A percentile compares a stretch with the other conserved stretches of the same genome.
These are phyloP conservation scores for Hygrocybe coccinea DNA, from an alignment of 768 basidiomycete species.

Conservation along the genomic window DNA sequence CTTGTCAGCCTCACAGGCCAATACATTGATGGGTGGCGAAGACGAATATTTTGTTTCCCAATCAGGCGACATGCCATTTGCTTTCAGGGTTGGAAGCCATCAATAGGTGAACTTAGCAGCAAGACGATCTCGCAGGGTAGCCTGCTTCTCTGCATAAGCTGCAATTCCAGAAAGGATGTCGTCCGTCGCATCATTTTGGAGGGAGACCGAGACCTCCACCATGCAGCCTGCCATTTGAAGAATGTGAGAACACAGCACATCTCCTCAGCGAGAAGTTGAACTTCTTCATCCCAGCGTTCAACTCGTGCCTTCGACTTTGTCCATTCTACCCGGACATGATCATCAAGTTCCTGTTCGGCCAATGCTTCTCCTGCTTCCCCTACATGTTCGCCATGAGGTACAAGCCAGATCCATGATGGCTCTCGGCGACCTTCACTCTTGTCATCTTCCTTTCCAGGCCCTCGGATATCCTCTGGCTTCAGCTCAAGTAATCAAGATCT, in stretches of 20 bases:
- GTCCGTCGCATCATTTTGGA: neutral
- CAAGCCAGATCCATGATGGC: constrained; percentile 9
- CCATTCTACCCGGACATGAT: constrained; percentile 24
- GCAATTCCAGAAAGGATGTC: neutral
- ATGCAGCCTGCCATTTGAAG: constrained; percentile 8
- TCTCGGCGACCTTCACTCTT: constrained; percentile 1
- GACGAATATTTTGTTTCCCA: too few species aligned
- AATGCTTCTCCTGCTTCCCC: neutral
- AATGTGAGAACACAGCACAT: constrained; percentile 22
- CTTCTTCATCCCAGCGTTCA: constrained; percentile 24
- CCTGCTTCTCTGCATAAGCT: neutral
- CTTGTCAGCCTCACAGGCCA: too few species aligned
- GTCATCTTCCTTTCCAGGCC: neutral
- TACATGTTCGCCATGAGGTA: too few species aligned
- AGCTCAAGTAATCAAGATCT: neutral
- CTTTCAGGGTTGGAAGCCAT: neutral
- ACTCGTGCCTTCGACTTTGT: constrained; percentile 19
- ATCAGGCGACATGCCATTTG: neutral
- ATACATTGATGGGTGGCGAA: too few species aligned
- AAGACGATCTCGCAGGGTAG: neutral
- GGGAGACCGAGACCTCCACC: constrained; percentile 5
- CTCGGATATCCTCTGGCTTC: neutral
- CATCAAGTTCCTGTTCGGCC: neutral
- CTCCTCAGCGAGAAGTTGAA: constrained; percentile 22
- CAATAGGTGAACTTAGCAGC: neutral